Base-by-base conservation (phyloP, 2,329 filamentous ascomycete genomes). In the Claviceps capensis region DNA sequence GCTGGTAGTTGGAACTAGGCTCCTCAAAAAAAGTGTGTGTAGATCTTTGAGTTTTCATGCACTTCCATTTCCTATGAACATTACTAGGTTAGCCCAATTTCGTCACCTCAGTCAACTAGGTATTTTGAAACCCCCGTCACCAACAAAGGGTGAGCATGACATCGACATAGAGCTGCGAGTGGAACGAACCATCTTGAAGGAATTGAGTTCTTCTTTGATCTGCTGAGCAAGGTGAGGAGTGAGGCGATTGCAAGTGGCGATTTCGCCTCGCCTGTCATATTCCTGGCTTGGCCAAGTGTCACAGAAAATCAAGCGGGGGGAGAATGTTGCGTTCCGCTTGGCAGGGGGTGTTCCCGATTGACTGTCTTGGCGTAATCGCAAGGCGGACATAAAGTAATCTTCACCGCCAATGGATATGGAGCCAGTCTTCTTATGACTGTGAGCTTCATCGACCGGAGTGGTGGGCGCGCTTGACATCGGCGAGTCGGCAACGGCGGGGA, bases 131-230 rank as follows among this genome's bases (percentile, higher is more conserved):
- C 16, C 7, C 5, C 36, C 2, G 19, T 13, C 19, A 23, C 11
- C 11, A 44, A 23, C 22, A 16, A 23, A 7, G 22, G 26, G 26
- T 5, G 23, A 5, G 17, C 41, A 11, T 43, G n/a, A 23, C 9
- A n/a, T 17, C 7, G n/a, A 22, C 9, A 22, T 22, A 11, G 41
- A 22, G 6, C 19, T 23, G 5, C 11, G 13, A 13, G 2, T 38
- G 8, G 1, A 26, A 57, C 60, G 47, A 47, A 66, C 64, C 93
- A 98, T 98, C 70, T 98, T 98, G 77, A 98, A 98, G 61, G 84
- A 94, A 72, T 98, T 98, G 61, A 98, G 80, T 72, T 98, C 93
- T 72, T 98, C 93, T 72, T 97, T 97, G 72, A 98, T 98, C 69
- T 98, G 93, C 71, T 98, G 93, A 46, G 93, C 93, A 57, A 98